Base-by-base conservation (phyloP, 805 yeast genomes). In the Starmerella davenportii region DNA sequence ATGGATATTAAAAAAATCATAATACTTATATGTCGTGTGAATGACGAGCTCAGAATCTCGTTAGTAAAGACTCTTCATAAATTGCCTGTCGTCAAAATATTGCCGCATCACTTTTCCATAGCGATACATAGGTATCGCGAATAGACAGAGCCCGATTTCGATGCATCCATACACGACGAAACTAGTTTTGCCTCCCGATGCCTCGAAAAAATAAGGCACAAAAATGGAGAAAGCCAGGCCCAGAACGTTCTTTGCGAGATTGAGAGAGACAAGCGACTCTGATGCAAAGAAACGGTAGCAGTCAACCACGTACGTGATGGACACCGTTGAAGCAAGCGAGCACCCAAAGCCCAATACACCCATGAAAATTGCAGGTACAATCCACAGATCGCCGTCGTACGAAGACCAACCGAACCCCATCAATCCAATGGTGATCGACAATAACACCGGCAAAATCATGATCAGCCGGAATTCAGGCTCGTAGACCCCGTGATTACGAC, bases 361-460 rank as follows among this genome's bases (percentile, higher is more conserved):
- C 46, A 72, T 62, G 49, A 72, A 69, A 0, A 72, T 50, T 2
- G 73, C 63, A 1, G 77, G 77, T 1, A 68, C 77, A 38, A 68
- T 58, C 78, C 77, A 70, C 7, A 53, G 45, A 47, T 70, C 72
- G 15, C 58, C 48, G 4, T 52, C 60, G 18, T 60, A 53, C 0
- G 72, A 53, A 2, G 75, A 60, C 77, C 78, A 72, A 4, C 79
- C 79, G 50, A 68, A 73, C 4, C 77, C 79, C 63, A 73, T 66
- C 33, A 72, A 56, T 2, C 78, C 79, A 31, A 69, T 58, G 4
- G 62, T 38, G 8, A 61, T 56, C 2, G 68, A 40, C 9, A 69
- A 43, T 40, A 63, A 52, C 16, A 70, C 65, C 1, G 75, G 75
- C 13, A 68, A 27, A 17, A 70, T 54, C 75, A 72, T 68, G 19